These are phyloP conservation scores for Neonectria magnoliae DNA, from an alignment of 2,329 filamentous ascomycete species.

Conservation along the genomic window DNA sequence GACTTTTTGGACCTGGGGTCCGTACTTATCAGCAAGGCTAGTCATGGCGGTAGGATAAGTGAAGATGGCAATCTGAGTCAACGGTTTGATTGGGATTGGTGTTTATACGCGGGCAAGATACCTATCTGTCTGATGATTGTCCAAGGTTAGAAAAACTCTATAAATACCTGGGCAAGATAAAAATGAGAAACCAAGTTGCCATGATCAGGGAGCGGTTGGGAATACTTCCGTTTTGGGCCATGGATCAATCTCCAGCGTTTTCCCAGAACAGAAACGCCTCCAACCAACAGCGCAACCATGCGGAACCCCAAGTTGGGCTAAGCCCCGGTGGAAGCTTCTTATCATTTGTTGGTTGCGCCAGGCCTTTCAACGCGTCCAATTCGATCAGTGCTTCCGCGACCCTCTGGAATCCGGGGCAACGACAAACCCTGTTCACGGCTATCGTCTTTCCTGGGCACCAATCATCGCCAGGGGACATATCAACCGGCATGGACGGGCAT, in stretches of 20 bases:
- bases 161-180: too few relatives aligned
- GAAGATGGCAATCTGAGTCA: too few relatives aligned
- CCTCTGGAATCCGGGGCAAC: conserved; percentile 9
- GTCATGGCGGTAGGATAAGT: not conserved
- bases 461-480: not conserved
- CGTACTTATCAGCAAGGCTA: conserved; percentile 7
- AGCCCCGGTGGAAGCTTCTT: too few relatives aligned
- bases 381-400: not conserved
- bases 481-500: not conserved
- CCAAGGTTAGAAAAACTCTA: too few relatives aligned
- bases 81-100: too few relatives aligned
- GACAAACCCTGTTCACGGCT: not conserved
- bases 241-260: not conserved
- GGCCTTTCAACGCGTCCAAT: too few relatives aligned
- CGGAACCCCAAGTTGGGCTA: not conserved
- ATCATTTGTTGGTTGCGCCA: too few relatives aligned
- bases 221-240: conserved; percentile 9
- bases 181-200: too few relatives aligned
- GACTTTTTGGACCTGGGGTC: conserved; percentile 12
- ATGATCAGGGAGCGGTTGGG: too few relatives aligned
- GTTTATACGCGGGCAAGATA: not conserved
- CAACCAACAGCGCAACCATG: not conserved
- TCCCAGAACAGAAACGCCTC: not conserved
- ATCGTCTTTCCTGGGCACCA: not conserved
- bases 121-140: too few relatives aligned